Conservation (phyloP, 73 alveolate genomes). For the Breviolum minutum region DNA sequence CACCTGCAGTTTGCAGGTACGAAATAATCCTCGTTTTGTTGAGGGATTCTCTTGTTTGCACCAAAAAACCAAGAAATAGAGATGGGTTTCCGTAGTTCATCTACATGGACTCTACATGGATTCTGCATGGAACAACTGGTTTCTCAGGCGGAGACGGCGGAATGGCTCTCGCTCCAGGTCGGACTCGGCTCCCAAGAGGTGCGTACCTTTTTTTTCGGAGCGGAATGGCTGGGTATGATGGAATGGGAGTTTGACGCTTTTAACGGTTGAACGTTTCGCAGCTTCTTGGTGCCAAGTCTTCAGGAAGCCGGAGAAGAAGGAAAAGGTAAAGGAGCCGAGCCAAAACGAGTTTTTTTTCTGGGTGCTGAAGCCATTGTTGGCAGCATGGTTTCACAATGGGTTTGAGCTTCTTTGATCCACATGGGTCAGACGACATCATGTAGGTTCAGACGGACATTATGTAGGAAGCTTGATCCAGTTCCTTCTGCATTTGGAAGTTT, state of each 20-base stretch:
- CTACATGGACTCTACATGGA: not conserved
- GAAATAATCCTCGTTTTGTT: no score
- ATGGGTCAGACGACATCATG: no score
- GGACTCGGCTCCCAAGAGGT: constrained; percentile 44
- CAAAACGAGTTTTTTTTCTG: no score
- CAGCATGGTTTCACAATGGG: no score
- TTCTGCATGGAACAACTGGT: no score
- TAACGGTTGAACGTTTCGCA: not conserved
- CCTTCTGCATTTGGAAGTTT: no score
- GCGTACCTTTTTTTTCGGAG: no score
- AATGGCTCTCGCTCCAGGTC: constrained; percentile 74
- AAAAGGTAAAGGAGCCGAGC: constrained; percentile 35
- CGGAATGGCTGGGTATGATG: not conserved
- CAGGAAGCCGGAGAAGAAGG: constrained; percentile 80
- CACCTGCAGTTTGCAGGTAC: not conserved
- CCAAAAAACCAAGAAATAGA: not conserved
- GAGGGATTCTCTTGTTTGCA: not conserved
- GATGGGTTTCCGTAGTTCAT: not conserved
- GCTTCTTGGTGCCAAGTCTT: not conserved
- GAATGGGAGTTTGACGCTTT: not conserved
- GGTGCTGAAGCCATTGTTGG: no score
- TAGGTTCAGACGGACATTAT: no score
- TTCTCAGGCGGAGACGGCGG: constrained; percentile 74
- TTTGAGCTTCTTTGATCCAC: no score
- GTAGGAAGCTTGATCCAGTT: no score